Base-by-base conservation (phyloP, 305 asterid genomes). In the Fraxinus xanthoxyloides region DNA sequence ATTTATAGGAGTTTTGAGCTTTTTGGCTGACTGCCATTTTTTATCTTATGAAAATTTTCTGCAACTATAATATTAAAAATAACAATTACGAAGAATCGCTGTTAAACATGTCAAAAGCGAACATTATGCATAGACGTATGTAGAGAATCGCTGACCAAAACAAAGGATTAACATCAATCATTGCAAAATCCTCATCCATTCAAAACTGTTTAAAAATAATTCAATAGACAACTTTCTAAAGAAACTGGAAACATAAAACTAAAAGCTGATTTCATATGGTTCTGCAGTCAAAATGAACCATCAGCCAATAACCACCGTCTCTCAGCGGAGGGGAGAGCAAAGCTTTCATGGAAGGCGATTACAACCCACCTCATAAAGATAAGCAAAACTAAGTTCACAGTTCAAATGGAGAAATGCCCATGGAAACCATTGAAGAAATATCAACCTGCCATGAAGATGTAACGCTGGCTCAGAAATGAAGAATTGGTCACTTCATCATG, bases 281-380 rank as follows among this genome's bases (percentile, higher is more conserved):
- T 67, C 74, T 28, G 74, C 36, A 67, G 74, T 28, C 74, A 67
- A 67, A 67, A 67, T 67, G 74, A 67, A 67, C 74, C 74, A 13
- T 67, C 38, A 67, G 74, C 74, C 19, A 67, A 28, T 67, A 67
- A 67, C 35, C 74, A 12, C 19, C 19, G 23, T 67, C 38, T 67
- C 21, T 12, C 38, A 30, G 74, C 10, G 10, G 36, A 67, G 36
- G 36, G 21, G 8, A 28, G n/a, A 28, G 36, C 5, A 12, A 26
- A 30, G 34, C 19, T 67, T 67, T 28, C 72, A 61, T 61, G 31
- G 32, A 61, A 61, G 72, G 72, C 31, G 5, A 61, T 61, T 23
- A 61, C 70, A 61, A 26, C 70, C 70, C 72, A 23, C 32, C 6
- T 32, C 72, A 23, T 23, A 23, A 24, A 61, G 32, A 61, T 0